Evolutionary conservation across 306 rosid species (phyloP).

Genomic region (Gillenia trifoliata): DNA sequence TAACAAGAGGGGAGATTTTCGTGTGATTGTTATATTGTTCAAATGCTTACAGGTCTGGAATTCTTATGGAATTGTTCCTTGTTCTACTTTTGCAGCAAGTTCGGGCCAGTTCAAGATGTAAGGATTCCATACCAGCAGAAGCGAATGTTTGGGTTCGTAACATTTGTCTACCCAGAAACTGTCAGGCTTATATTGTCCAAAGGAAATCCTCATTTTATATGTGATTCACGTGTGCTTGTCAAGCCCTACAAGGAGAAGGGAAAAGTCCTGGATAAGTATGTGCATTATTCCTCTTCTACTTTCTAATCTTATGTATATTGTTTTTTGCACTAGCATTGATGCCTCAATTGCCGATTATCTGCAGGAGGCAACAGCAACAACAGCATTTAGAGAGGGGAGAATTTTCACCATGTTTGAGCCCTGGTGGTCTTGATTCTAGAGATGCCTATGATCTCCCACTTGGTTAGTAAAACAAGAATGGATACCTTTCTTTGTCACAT

Average conservation of each 20-base stretch:
- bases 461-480: constrained; percentile 23
- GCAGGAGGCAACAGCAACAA: constrained; percentile 56
- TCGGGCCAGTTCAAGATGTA: constrained; percentile 97
- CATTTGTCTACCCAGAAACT: constrained; percentile 91
- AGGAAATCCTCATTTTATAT: constrained; percentile 96
- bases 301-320: neutral
- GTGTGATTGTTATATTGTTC: neutral
- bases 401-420: constrained; percentile 46
- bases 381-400: constrained; percentile 52
- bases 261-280: constrained; percentile 81
- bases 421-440: constrained; percentile 41
- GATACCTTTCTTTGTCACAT: neutral
- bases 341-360: constrained; percentile 6
- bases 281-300: neutral
- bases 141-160: constrained; percentile 96
- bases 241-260: constrained; percentile 99
- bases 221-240: constrained; percentile 95
- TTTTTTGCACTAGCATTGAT: neutral
- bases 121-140: constrained; percentile 98
- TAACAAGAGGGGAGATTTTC: neutral
- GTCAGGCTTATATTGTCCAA: constrained; percentile 78
- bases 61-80: constrained; percentile 17
- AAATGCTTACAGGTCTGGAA: constrained; percentile 9
- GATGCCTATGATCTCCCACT: constrained; percentile 36
- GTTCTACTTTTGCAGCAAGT: constrained; percentile 59